phyloP scores from a whole-genome alignment of 1,139 yeast species.

The Lodderomyces margitis region DNA sequence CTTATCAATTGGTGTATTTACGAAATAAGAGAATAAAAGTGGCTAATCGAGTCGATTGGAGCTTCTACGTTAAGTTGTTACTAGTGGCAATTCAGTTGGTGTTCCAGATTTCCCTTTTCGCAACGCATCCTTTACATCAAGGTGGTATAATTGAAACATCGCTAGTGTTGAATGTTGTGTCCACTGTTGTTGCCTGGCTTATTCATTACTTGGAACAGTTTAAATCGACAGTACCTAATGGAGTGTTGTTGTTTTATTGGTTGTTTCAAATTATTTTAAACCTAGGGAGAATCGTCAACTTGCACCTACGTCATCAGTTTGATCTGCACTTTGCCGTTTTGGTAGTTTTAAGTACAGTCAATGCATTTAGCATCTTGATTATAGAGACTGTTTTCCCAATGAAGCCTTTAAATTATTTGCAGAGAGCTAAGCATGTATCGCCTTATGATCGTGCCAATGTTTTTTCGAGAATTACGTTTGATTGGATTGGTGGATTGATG shows the following conservation, averaged over 20 bases:
- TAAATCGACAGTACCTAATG: slow-evolving; percentile 63
- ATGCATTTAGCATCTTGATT: slow-evolving; percentile 49
- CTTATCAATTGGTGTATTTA: slow-evolving; percentile 37
- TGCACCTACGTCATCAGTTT: slow-evolving; percentile 43
- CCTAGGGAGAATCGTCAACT: slow-evolving; percentile 40
- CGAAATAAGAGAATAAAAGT: slow-evolving; percentile 30
- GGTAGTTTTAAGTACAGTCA: slow-evolving; percentile 47
- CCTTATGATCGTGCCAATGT: slow-evolving; percentile 84
- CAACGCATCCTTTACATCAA: slow-evolving; percentile 20
- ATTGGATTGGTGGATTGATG: slow-evolving; percentile 95
- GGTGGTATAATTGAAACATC: slow-evolving; percentile 46
- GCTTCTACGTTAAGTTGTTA: slow-evolving; percentile 42
- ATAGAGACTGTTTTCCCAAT: slow-evolving; percentile 54
- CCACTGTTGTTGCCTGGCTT: slow-evolving; percentile 49
- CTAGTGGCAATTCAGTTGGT: slow-evolving; percentile 42
- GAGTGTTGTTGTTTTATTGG: slow-evolving; percentile 78
- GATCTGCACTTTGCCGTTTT: slow-evolving; percentile 39
- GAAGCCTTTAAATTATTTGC: slow-evolving; percentile 34
- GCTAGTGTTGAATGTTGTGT: slow-evolving; percentile 35
- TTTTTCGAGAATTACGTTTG: slow-evolving; percentile 75
- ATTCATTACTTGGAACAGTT: slow-evolving; percentile 74
- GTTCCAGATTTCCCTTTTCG: slow-evolving; percentile 26
- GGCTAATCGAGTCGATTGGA: slow-evolving; percentile 37
- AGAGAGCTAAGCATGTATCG: slow-evolving; percentile 31
- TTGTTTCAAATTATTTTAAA: slow-evolving; percentile 49